These are phyloP conservation scores for Malus hybrid DNA, from an alignment of 331 rosid species.

Conservation along the genomic window DNA sequence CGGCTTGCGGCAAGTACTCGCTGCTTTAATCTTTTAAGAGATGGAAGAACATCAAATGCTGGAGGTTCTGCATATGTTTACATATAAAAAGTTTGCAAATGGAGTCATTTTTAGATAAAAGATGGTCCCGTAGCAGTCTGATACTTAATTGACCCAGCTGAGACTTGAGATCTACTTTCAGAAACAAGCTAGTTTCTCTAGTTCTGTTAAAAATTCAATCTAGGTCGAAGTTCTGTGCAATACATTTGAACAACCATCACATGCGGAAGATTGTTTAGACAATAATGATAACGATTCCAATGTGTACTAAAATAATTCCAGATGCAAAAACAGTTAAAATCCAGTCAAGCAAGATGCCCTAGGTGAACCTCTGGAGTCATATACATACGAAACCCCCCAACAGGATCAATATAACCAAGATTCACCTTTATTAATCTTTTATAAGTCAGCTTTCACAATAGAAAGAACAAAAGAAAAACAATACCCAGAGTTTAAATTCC, in stretches of 20 bases:
- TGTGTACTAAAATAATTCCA: neutral
- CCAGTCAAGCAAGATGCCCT: neutral
- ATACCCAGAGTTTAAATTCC: neutral
- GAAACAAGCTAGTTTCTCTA: neutral
- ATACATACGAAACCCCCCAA: neutral
- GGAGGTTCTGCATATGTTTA: slow-evolving; percentile 60
- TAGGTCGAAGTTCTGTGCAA: neutral
- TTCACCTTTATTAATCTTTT: neutral
- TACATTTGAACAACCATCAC: neutral
- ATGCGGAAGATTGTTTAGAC: neutral
- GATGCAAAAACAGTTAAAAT: neutral
- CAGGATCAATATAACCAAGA: neutral
- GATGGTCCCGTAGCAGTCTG: neutral
- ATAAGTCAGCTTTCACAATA: neutral
- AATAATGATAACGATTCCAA: neutral
- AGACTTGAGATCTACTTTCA: neutral
- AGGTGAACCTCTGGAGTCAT: neutral
- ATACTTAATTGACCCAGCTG: neutral
- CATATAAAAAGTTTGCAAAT: neutral
- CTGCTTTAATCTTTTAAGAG: slow-evolving; percentile 84
- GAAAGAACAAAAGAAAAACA: neutral
- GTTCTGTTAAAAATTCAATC: neutral
- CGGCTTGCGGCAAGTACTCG: slow-evolving; percentile 74
- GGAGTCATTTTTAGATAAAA: neutral
- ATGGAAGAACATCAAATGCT: slow-evolving; percentile 91